A percentile compares a stretch with the other conserved stretches of the same genome.
These are phyloP conservation scores for Dendrobium catenatum DNA, from an alignment of 106 monocot genomes.

Conservation along the genomic window DNA sequence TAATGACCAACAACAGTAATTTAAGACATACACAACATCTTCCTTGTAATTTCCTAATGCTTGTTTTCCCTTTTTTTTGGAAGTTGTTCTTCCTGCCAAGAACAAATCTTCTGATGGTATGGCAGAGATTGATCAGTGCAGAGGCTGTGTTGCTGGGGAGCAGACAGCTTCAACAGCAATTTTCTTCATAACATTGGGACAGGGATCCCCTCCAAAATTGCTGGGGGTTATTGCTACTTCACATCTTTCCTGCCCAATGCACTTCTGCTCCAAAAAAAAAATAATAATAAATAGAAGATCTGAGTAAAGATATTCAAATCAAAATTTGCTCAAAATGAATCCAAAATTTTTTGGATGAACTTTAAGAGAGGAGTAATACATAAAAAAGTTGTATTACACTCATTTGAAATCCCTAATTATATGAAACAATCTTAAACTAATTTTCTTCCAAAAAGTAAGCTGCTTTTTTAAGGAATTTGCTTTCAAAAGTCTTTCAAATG, in stretches of 20 bases:
- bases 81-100: constrained; percentile 6
- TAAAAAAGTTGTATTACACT: too few relatives aligned
- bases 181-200: constrained; percentile 78
- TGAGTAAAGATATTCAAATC: too few relatives aligned
- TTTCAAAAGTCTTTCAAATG: too few relatives aligned
- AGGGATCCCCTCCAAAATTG: constrained; percentile 91
- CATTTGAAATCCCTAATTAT: too few relatives aligned
- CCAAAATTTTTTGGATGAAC: too few relatives aligned
- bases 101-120: not conserved
- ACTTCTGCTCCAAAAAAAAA: constrained; percentile 41
- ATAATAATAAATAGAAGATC: too few relatives aligned
- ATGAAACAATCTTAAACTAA: too few relatives aligned
- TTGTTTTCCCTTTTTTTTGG: not conserved
- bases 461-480: too few relatives aligned
- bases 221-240: constrained; percentile 49
- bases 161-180: constrained; percentile 88
- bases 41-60: not conserved
- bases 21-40: too few relatives aligned
- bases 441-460: too few relatives aligned
- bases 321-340: too few relatives aligned
- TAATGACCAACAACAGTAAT: not conserved
- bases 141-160: constrained; percentile 7
- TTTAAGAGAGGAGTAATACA: too few relatives aligned
- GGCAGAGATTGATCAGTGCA: not conserved
- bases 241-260: constrained; percentile 73